Base-by-base conservation (phyloP, 345 rosid species). In the Salix koriyanagi region DNA sequence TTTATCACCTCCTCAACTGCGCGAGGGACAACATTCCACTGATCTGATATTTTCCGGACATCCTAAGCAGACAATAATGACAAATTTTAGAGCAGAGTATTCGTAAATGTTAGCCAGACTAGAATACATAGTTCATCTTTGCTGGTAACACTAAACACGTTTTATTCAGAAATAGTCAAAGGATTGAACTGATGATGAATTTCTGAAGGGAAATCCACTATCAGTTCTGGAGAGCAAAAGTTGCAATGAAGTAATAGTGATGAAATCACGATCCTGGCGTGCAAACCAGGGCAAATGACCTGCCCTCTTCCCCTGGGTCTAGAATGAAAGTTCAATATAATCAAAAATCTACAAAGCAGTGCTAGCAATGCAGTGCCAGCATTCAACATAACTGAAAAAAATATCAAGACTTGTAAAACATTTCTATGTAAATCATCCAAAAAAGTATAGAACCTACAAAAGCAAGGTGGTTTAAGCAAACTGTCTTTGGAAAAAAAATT, bases 21-120 rank as follows among this genome's bases (percentile, higher is more conserved):
- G n/a, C 50, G 89, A 39, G 99, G 98, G 58, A 96, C 78, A 66
- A 91, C 87, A 79, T 90, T 94, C 99, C 99, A 96, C 82, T 90
- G 95, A 83, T 92, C 90, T 1, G 83, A 73, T 30, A 93, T 80
- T 74, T 68, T 77, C 68, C 48, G 78, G 36, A 93, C 72, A 80
- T 83, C 95, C 97, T 93, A 74, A 58, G 80, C 65, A 77, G 48
- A 66, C 12, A 3, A 73, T 62, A 77, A 7, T 7, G 68, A 64
- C 41, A 67, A 36, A 37, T 37, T 6, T 30, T 14, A 30, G 36
- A 10, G 16, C 8, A 15, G 69, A 15, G 69, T 7, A 19, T 37
- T 28, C 19, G 1, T 28, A 19, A 14, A 34, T 30, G 21, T 34
- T 15, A 8, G 19, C 39, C 69, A 28, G 18, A 19, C 41, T 30